phyloP scores from a whole-genome alignment of 2,329 filamentous ascomycete genomes.

The Neonectria neomacrospora region DNA sequence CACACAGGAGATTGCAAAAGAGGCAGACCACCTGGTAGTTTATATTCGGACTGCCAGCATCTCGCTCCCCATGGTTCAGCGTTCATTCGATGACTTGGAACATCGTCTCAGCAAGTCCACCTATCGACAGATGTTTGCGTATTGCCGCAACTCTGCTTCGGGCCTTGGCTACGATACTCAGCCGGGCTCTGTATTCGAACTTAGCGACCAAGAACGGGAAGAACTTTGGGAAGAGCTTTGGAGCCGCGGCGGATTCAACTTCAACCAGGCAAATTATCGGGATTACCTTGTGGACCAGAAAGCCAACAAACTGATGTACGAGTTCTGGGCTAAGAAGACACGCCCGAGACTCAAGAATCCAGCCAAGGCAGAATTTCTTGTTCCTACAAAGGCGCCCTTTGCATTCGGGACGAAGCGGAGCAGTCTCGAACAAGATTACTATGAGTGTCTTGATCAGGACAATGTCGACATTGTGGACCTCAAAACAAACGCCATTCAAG shows the following conservation, averaged over 20 bases:
- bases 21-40: slow-evolving; percentile 52
- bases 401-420: slow-evolving; percentile 59
- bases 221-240: slow-evolving; percentile 58
- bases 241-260: slow-evolving; percentile 58
- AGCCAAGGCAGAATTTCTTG: slow-evolving; percentile 56
- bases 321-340: slow-evolving; percentile 61
- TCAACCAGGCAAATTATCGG: slow-evolving; percentile 58
- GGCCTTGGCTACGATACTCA: slow-evolving; percentile 25
- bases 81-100: slow-evolving; percentile 56
- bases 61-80: slow-evolving; percentile 67
- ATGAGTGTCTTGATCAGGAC: slow-evolving; percentile 58
- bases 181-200: slow-evolving; percentile 26
- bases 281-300: slow-evolving; percentile 56
- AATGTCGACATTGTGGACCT: slow-evolving; percentile 61
- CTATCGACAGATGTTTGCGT: slow-evolving; percentile 43
- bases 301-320: slow-evolving; percentile 58
- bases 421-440: slow-evolving; percentile 60
- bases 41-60: slow-evolving; percentile 70
- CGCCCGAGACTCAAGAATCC: slow-evolving; percentile 57
- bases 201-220: slow-evolving; percentile 54
- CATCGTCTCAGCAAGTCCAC: slow-evolving; percentile 52
- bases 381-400: slow-evolving; percentile 57
- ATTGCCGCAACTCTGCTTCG: slow-evolving; percentile 29
- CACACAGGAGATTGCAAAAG: slow-evolving; percentile 49
- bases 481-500: slow-evolving; percentile 54